Evolutionary conservation across 805 yeast species (phyloP).

Genomic region (Tetrapisispora pingtungensis): DNA sequence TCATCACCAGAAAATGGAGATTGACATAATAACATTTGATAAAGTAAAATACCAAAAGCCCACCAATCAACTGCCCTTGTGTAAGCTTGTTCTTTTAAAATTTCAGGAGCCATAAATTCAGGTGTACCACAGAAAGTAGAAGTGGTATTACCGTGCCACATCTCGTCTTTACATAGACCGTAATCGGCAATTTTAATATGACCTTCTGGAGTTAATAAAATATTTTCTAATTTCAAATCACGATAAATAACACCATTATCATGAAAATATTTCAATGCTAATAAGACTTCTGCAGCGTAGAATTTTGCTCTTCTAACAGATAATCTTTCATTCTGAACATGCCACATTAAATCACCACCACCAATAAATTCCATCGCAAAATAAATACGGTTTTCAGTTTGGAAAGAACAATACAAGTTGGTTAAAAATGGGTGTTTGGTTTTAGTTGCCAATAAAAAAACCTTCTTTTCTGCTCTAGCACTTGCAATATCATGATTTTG

Average conservation of each 20-base stretch:
- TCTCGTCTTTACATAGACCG: conserved; percentile 90
- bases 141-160: conserved; percentile 79
- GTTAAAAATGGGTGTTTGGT: conserved; percentile 89
- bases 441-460: conserved; percentile 70
- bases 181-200: conserved; percentile 96
- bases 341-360: conserved; percentile 99
- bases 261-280: conserved; percentile 88
- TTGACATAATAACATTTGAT: conserved; percentile 93
- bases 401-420: conserved; percentile 89
- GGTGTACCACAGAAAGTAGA: conserved; percentile 98
- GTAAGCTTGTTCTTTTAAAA: conserved; percentile 82
- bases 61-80: conserved; percentile 98
- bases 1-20: conserved; percentile 97
- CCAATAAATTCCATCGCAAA: conserved; percentile 97
- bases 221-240: conserved; percentile 92
- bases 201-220: conserved; percentile 78
- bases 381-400: conserved; percentile 92
- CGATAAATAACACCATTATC: conserved; percentile 93
- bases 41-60: conserved; percentile 95
- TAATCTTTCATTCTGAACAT: conserved; percentile 85
- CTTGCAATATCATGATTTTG: conserved; percentile 95
- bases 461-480: conserved; percentile 88
- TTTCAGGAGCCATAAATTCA: conserved; percentile 98
- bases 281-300: conserved; percentile 90
- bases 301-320: conserved; percentile 89